These are phyloP conservation scores for Colletotrichum graminicola DNA, from an alignment of 2,329 filamentous ascomycete species.

Conservation along the genomic window DNA sequence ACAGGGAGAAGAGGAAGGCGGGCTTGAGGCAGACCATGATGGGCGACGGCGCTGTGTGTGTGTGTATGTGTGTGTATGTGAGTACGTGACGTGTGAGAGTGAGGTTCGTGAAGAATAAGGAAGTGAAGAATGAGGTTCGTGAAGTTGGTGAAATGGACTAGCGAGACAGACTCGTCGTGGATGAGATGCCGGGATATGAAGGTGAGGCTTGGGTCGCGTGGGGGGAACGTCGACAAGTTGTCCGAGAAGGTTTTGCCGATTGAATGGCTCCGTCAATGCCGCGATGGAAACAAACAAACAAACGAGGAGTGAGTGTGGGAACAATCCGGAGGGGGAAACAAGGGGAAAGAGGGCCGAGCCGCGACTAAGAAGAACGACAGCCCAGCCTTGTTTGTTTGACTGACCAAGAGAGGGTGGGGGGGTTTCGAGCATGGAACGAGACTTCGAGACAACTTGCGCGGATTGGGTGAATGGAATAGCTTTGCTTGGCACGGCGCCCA, in stretches of 20 bases:
- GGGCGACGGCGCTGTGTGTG: not conserved
- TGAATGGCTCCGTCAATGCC: not conserved
- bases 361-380: not conserved
- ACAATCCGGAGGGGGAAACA: not conserved
- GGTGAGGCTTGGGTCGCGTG: not conserved
- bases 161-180: not conserved
- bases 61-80: not conserved
- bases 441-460: constrained; percentile 9
- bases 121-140: not conserved
- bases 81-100: not conserved
- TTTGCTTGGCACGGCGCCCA: constrained; percentile 32
- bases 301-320: no score
- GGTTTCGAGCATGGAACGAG: not conserved
- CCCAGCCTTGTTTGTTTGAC: not conserved
- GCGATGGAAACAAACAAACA: not conserved
- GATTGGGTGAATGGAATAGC: not conserved
- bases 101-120: no score
- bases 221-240: not conserved
- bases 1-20: constrained; percentile 21
- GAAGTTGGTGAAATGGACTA: not conserved
- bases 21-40: constrained; percentile 39
- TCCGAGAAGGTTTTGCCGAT: not conserved
- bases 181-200: not conserved
- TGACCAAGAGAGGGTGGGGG: not conserved
- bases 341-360: constrained; percentile 15